These are phyloP conservation scores for Aureobasidium musti DNA, from an alignment of 2,329 filamentous ascomycete genomes.

Conservation along the genomic window DNA sequence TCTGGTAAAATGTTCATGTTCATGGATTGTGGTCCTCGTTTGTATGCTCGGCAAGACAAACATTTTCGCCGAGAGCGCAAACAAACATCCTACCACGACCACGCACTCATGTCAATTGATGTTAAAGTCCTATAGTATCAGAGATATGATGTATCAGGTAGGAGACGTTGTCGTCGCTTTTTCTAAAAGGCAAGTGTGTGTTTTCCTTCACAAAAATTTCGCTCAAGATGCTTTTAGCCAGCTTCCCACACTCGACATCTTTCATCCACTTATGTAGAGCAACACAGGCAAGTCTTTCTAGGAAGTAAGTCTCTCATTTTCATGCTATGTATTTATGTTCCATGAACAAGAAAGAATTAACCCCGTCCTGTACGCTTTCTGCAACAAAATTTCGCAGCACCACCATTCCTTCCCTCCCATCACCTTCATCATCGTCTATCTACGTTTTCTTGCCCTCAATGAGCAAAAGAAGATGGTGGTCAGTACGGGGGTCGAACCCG, in stretches of 20 bases:
- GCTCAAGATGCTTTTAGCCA: neutral
- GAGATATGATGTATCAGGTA: neutral
- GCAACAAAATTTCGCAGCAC: neutral
- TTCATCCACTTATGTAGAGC: neutral
- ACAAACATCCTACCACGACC: neutral
- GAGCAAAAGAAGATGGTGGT: constrained; percentile 1
- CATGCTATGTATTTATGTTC: neutral
- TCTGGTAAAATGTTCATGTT: neutral
- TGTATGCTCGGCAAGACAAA: constrained; percentile 1
- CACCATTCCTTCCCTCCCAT: neutral
- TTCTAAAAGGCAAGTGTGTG: neutral
- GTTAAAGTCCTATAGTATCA: neutral
- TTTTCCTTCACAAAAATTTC: neutral
- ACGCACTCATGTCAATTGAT: neutral
- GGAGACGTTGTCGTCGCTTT: neutral
- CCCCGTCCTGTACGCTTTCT: neutral
- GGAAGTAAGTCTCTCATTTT: neutral
- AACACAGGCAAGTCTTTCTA: neutral
- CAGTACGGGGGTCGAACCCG: constrained; percentile 23
- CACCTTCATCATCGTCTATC: neutral
- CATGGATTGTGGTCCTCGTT: neutral
- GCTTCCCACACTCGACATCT: neutral
- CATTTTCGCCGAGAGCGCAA: neutral
- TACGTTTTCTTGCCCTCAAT: neutral
- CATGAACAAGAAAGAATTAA: neutral